Evolutionary conservation across 495 filamentous ascomycete genomes (phyloP), one percentile per base, ranked within the genome.

Genomic region (Aspergillus egyptiacus): DNA sequence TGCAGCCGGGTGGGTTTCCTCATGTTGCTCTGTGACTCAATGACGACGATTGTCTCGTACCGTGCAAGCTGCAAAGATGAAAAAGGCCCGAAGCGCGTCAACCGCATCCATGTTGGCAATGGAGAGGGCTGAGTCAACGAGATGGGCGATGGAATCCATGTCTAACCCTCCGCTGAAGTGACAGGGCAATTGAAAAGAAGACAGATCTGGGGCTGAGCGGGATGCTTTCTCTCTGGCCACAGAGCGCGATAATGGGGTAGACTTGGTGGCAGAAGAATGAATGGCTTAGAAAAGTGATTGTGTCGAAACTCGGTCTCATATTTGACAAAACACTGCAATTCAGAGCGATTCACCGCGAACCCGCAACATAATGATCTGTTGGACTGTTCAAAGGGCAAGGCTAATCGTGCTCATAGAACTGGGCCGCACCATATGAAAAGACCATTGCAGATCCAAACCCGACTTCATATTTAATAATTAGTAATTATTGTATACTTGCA

Each of bases 21-120:
- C 6, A 30, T 30, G 33, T 35, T 25, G 32, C 46, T 24, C 15
- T 37, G 23, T 17, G 45, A 23, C 22, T 44, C 20, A 35, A 22
- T 24, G 33, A 33, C 32, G 43, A 42, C 30, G 34, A 37, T 20
- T 50, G 51, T 39, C 19, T 51, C 54, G 50, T 75, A 79, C 76
- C 57, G 69, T 72, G 57, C 68, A 73, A 46, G 71, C 64, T 51
- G 72, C 64, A 36, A 71, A 53, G 48, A 77, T 42, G 50, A 73
- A 77, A 49, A 70, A 71, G 20, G 58, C 56, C 51, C 72, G 67
- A 35, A 76, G 51, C 34, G 58, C 54, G 45, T 71, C 65, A 20
- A 72, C 54, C 14, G 69, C 64, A 51, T 76, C 69, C 67, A 74
- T 68, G 22, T 57, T 58, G 3, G 56, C 50, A 35, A 51, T 50